Conservation (phyloP, 495 filamentous ascomycete species). For the Xylaria grammica region DNA sequence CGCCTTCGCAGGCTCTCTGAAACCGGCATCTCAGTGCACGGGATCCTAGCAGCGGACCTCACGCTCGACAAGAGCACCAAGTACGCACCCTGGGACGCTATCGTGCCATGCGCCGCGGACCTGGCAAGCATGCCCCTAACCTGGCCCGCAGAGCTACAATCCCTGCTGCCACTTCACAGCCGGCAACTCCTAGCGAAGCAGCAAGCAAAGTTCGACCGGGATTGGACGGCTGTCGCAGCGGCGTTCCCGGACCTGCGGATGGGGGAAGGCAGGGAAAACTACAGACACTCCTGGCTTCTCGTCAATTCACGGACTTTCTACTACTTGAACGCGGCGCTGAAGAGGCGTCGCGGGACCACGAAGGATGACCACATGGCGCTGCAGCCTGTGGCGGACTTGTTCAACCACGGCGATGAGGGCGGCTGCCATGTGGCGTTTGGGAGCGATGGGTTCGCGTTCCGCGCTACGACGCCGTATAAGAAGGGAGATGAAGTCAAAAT, state of each 20-base stretch:
- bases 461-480: slow-evolving; percentile 58
- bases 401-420: slow-evolving; percentile 75
- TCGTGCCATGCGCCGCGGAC: slow-evolving; percentile 66
- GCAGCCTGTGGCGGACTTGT: slow-evolving; percentile 85
- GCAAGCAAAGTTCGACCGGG: slow-evolving; percentile 62
- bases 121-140: slow-evolving; percentile 72
- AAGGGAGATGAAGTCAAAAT: slow-evolving; percentile 77
- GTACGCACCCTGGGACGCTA: slow-evolving; percentile 65
- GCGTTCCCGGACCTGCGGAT: slow-evolving; percentile 60
- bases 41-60: slow-evolving; percentile 72
- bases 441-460: slow-evolving; percentile 65
- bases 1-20: slow-evolving; percentile 49
- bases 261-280: slow-evolving; percentile 39
- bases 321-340: slow-evolving; percentile 59
- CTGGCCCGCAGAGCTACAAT: slow-evolving; percentile 61
- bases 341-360: slow-evolving; percentile 46
- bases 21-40: slow-evolving; percentile 66
- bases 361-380: slow-evolving; percentile 78
- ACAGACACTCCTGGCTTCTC: slow-evolving; percentile 76
- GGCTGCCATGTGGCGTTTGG: slow-evolving; percentile 67
- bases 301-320: slow-evolving; percentile 87
- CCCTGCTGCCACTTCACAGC: slow-evolving; percentile 53
- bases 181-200: slow-evolving; percentile 63
- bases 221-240: slow-evolving; percentile 60
- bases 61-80: slow-evolving; percentile 50